These are phyloP conservation scores for Fistulifera solaris DNA, from an alignment of 108 stramenopile species.

Conservation along the genomic window DNA sequence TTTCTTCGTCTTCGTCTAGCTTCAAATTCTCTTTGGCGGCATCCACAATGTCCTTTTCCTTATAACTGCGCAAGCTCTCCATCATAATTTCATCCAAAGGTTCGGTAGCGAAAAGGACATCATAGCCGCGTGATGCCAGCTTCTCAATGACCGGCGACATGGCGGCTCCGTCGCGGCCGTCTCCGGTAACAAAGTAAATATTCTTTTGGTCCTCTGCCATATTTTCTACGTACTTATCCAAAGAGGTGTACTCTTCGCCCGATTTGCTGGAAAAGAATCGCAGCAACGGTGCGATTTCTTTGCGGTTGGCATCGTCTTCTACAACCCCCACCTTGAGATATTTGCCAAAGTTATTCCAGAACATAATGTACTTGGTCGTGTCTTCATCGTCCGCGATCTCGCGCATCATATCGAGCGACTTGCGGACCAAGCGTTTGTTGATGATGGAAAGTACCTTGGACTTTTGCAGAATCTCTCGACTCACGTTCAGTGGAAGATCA, in stretches of 20 bases:
- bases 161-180: conserved; percentile 65
- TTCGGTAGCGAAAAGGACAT: conserved; percentile 90
- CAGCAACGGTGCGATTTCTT: conserved; percentile 76
- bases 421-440: conserved; percentile 95
- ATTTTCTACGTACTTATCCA: conserved; percentile 80
- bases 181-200: conserved; percentile 95
- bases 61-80: conserved; percentile 79
- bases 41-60: conserved; percentile 76
- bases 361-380: conserved; percentile 60
- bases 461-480: conserved; percentile 97
- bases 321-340: conserved; percentile 94
- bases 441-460: conserved; percentile 93
- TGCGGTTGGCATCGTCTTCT: conserved; percentile 85
- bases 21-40: conserved; percentile 87
- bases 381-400: conserved; percentile 78
- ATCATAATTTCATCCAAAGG: conserved; percentile 96
- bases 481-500: conserved; percentile 94
- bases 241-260: conserved; percentile 70
- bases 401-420: conserved; percentile 91
- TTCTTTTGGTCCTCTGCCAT: conserved; percentile 91
- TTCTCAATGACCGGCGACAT: conserved; percentile 92
- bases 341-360: conserved; percentile 97
- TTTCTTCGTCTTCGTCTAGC: conserved; percentile 79
- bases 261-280: conserved; percentile 83
- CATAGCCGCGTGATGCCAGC: conserved; percentile 76